Conservation (phyloP, 2,329 filamentous ascomycete genomes). For the Alternaria atra region DNA sequence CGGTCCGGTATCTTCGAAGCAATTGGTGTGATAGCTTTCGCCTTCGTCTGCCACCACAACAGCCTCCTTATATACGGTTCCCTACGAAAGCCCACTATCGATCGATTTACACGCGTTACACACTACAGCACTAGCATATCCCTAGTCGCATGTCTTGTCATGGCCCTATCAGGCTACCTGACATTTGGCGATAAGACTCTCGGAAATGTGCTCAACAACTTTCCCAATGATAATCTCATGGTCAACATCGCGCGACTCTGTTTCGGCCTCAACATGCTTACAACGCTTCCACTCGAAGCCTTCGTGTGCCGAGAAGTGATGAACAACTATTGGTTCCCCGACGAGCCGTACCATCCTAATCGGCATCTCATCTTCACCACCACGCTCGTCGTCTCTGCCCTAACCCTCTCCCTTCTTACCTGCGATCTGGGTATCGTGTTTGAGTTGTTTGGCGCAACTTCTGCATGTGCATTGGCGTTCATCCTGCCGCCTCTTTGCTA, state of each 20-base stretch:
- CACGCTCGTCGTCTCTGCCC: conserved; percentile 78
- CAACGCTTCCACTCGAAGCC: conserved; percentile 92
- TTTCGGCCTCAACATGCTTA: conserved; percentile 99
- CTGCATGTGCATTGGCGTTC: conserved; percentile 91
- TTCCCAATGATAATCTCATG: conserved; percentile 87
- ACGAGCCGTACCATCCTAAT: conserved; percentile 80
- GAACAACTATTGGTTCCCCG: conserved; percentile 80
- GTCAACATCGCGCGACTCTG: conserved; percentile 94
- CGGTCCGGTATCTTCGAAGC: conserved; percentile 93
- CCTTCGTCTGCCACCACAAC: conserved; percentile 87
- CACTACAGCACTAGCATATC: conserved; percentile 92
- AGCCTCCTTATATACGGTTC: conserved; percentile 97
- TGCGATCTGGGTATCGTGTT: conserved; percentile 96
- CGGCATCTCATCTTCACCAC: conserved; percentile 90
- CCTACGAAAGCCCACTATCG: conserved; percentile 89
- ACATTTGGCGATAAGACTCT: conserved; percentile 91
- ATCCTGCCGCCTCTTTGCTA: conserved; percentile 95
- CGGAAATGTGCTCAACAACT: conserved; percentile 98
- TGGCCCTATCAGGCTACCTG: conserved; percentile 90
- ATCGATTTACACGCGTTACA: conserved; percentile 91
- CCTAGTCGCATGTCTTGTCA: conserved; percentile 86
- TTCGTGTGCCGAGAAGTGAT: conserved; percentile 98
- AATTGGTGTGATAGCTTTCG: conserved; percentile 96
- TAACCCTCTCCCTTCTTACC: conserved; percentile 80
- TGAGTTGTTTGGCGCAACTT: conserved; percentile 94